Evolutionary conservation across 2,329 filamentous ascomycete species (phyloP).

Genomic region (Ophiostoma angusticollis): DNA sequence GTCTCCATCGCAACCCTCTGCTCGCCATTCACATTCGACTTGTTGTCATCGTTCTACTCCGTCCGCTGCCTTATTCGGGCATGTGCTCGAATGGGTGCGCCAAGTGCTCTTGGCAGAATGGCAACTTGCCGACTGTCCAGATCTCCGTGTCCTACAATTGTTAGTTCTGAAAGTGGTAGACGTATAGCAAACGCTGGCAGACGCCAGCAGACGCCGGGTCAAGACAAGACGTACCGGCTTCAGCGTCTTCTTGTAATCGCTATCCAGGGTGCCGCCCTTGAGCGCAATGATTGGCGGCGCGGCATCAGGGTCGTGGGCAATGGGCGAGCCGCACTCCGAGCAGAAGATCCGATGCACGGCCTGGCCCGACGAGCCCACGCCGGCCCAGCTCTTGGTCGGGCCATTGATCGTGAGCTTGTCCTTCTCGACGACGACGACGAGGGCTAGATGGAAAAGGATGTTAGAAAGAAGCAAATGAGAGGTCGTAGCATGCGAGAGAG

Average conservation of each 20-base stretch:
- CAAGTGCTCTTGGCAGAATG: slow-evolving; percentile 55
- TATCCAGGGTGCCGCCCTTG: slow-evolving; percentile 52
- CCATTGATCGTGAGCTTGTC: slow-evolving; percentile 50
- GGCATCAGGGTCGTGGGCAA: slow-evolving; percentile 58
- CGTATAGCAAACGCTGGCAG: background rate
- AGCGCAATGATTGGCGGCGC: slow-evolving; percentile 57
- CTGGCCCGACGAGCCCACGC: slow-evolving; percentile 47
- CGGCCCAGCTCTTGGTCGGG: slow-evolving; percentile 51
- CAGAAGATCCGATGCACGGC: slow-evolving; percentile 57
- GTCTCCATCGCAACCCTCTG: too few species aligned
- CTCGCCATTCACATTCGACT: too few species aligned
- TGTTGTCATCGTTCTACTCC: background rate
- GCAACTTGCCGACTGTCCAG: slow-evolving; percentile 56
- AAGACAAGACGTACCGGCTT: slow-evolving; percentile 40
- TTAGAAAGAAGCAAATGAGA: background rate
- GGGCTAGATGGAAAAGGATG: slow-evolving; percentile 32
- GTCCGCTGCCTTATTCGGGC: slow-evolving; percentile 39
- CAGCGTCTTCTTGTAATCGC: slow-evolving; percentile 52
- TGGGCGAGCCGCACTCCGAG: slow-evolving; percentile 54
- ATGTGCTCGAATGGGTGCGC: slow-evolving; percentile 51
- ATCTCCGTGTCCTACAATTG: slow-evolving; percentile 57
- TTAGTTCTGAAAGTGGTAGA: too few species aligned
- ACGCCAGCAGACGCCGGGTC: too few species aligned
- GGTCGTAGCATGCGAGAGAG: background rate
- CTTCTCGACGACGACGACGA: slow-evolving; percentile 54